Evolutionary conservation across 371 early-diverging fungal genomes (phyloP).

Genomic region (Rhizopus sp.): DNA sequence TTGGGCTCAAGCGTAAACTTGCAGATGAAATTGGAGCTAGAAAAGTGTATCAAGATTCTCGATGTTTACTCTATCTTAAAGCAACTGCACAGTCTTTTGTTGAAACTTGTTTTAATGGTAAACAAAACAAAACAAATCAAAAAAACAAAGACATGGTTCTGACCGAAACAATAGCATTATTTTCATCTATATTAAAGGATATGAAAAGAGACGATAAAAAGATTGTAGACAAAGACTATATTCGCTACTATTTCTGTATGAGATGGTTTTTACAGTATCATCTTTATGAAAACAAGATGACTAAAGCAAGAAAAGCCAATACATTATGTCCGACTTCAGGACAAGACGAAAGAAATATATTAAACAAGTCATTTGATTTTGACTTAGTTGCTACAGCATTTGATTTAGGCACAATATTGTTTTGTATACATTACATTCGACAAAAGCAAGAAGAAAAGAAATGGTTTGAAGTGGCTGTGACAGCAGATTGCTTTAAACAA

Average conservation of each 20-base stretch:
- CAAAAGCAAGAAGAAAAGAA: slow-evolving; percentile 52
- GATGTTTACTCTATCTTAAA: slow-evolving; percentile 31
- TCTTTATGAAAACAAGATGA: slow-evolving; percentile 24
- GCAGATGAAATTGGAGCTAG: slow-evolving; percentile 23
- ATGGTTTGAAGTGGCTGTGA: slow-evolving; percentile 57
- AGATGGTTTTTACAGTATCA: slow-evolving; percentile 45
- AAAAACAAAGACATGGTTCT: not conserved
- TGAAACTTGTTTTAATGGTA: slow-evolving; percentile 68
- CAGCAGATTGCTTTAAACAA: slow-evolving; percentile 64
- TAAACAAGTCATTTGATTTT: slow-evolving; percentile 42
- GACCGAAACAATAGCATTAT: slow-evolving; percentile 47
- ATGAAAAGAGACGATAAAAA: slow-evolving; percentile 62
- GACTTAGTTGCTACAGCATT: slow-evolving; percentile 59
- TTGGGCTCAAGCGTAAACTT: slow-evolving; percentile 38
- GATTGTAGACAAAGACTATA: slow-evolving; percentile 54
- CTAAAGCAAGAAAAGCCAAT: slow-evolving; percentile 13
- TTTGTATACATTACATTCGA: slow-evolving; percentile 55
- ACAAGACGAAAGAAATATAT: slow-evolving; percentile 8
- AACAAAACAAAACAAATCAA: slow-evolving; percentile 7
- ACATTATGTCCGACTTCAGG: not conserved
- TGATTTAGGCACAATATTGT: slow-evolving; percentile 52
- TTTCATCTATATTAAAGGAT: slow-evolving; percentile 57
- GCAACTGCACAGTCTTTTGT: slow-evolving; percentile 47
- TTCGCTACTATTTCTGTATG: slow-evolving; percentile 37
- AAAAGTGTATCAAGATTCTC: slow-evolving; percentile 28